These are phyloP conservation scores for Saprolegnia diclina DNA, from an alignment of 352 stramenopile genomes.

Conservation along the genomic window DNA sequence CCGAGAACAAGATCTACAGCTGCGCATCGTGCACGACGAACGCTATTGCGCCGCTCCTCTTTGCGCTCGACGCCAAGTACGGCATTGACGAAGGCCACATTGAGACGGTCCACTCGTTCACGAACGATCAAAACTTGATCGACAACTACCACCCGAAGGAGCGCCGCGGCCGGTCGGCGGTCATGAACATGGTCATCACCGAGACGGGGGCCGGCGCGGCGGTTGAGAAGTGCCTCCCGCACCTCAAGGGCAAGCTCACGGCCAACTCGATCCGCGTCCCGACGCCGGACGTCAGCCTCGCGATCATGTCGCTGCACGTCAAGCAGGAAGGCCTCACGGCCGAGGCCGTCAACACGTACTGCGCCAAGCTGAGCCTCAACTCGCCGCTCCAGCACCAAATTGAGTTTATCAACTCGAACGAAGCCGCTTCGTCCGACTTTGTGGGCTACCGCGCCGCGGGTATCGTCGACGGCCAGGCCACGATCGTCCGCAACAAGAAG, in stretches of 20 bases:
- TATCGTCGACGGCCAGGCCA: constrained; percentile 79
- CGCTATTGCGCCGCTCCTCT: constrained; percentile 69
- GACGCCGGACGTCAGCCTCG: constrained; percentile 97
- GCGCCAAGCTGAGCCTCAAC: constrained; percentile 75
- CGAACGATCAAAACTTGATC: constrained; percentile 86
- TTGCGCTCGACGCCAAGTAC: constrained; percentile 74
- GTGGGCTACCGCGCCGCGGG: constrained; percentile 65
- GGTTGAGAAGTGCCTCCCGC: constrained; percentile 88
- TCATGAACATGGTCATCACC: constrained; percentile 88
- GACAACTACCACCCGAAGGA: constrained; percentile 88
- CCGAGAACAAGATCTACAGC: constrained; percentile 59
- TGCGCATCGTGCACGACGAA: constrained; percentile 83
- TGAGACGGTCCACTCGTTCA: constrained; percentile 87
- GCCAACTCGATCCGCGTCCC: constrained; percentile 98
- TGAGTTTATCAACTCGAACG: constrained; percentile 78
- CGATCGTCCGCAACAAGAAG: constrained; percentile 80
- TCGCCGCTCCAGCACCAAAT: constrained; percentile 85
- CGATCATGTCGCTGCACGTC: constrained; percentile 93
- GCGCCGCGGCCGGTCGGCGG: constrained; percentile 73
- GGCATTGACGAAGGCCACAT: constrained; percentile 80
- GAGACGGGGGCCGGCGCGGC: constrained; percentile 76
- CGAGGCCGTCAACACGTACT: constrained; percentile 68
- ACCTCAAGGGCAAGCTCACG: constrained; percentile 95
- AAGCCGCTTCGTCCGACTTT: constrained; percentile 80
- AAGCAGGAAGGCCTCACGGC: constrained; percentile 54